These are phyloP conservation scores for Diaporthe sp. DNA, from an alignment of 2,329 filamentous ascomycete species.

Conservation along the genomic window DNA sequence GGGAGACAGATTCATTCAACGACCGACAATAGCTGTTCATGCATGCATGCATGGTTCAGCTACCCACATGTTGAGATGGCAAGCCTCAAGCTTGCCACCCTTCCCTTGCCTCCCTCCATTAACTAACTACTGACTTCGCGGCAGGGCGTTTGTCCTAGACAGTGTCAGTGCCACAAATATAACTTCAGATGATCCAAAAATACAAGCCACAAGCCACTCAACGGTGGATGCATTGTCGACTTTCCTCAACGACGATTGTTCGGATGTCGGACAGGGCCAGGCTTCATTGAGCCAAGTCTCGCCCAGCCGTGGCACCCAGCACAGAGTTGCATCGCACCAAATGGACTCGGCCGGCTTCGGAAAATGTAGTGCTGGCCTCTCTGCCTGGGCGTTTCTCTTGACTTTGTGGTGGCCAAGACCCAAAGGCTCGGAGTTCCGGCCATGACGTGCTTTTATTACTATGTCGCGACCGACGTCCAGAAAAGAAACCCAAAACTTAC, in stretches of 20 bases:
- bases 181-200: conserved; percentile 29
- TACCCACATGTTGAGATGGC: conserved; percentile 21
- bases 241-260: conserved; percentile 1
- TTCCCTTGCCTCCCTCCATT: neutral
- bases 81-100: conserved; percentile 18
- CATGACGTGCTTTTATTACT: too few species aligned
- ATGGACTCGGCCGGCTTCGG: conserved; percentile 15
- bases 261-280: conserved; percentile 25
- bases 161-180: conserved; percentile 14
- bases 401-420: neutral
- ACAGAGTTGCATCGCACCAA: conserved; percentile 6
- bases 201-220: conserved; percentile 26
- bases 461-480: neutral
- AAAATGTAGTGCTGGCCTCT: neutral
- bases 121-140: neutral
- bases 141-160: conserved; percentile 24
- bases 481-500: neutral
- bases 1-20: conserved; percentile 1
- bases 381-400: conserved; percentile 1
- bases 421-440: conserved; percentile 4
- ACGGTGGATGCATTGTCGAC: conserved; percentile 4
- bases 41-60: conserved; percentile 19
- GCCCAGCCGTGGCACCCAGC: conserved; percentile 4
- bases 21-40: neutral
- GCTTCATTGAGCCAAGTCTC: neutral